These are phyloP conservation scores for Exophiala spinifera DNA, from an alignment of 2,329 filamentous ascomycete species.

Conservation along the genomic window DNA sequence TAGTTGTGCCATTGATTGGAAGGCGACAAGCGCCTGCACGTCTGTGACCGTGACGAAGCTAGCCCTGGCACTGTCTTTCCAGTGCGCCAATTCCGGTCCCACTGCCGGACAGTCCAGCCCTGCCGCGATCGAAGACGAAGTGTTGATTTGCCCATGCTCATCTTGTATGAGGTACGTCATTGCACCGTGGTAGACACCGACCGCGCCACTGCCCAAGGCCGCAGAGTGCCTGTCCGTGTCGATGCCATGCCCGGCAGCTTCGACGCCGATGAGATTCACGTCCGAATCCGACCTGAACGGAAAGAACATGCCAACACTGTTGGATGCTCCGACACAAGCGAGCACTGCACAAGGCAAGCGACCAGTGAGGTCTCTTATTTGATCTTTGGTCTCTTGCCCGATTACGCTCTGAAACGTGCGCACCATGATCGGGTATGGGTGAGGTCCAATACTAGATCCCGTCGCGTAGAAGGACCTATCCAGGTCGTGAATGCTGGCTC, in stretches of 20 bases:
- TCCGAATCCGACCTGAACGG: conserved; percentile 81
- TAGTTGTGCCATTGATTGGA: conserved; percentile 79
- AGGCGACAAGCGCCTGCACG: conserved; percentile 82
- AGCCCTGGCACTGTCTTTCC: conserved; percentile 87
- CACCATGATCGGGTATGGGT: conserved; percentile 96
- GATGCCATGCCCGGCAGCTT: conserved; percentile 89
- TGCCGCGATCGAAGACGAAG: conserved; percentile 95
- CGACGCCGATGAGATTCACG: conserved; percentile 88
- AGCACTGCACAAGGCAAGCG: conserved; percentile 94
- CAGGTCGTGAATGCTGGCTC: conserved; percentile 89
- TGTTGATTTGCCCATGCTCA: conserved; percentile 84
- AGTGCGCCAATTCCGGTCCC: conserved; percentile 82
- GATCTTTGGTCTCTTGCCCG: conserved; percentile 86
- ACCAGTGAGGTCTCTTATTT: conserved; percentile 79
- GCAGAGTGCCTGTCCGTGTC: conserved; percentile 83
- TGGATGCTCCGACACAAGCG: conserved; percentile 92
- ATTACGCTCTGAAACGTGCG: conserved; percentile 97
- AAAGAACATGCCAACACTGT: conserved; percentile 97
- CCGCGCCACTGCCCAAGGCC: conserved; percentile 78
- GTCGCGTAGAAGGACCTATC: conserved; percentile 98
- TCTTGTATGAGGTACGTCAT: conserved; percentile 94
- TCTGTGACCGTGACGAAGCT: conserved; percentile 90
- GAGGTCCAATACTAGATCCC: conserved; percentile 95
- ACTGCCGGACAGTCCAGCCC: conserved; percentile 97
- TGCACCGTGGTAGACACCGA: conserved; percentile 93